Evolutionary conservation across 192 early-diverging fungal genomes (phyloP).

Genomic region (Cetraspora pellucida): DNA sequence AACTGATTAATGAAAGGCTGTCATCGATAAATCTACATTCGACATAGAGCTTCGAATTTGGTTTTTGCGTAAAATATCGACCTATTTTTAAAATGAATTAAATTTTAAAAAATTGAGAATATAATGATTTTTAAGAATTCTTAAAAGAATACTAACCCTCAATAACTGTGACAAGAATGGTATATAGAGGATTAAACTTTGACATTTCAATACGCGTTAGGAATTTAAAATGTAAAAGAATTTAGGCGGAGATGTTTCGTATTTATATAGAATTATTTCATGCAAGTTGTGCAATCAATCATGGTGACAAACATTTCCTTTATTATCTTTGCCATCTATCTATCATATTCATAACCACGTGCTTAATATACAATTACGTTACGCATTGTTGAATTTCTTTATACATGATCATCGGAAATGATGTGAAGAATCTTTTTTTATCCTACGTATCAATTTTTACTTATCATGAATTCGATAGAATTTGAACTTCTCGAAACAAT

Average conservation of each 20-base stretch:
- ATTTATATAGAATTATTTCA: no score
- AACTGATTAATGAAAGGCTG: slow-evolving; percentile 46
- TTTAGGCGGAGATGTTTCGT: no score
- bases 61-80: slow-evolving; percentile 47
- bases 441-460: no score
- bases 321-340: no score
- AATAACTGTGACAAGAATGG: slow-evolving; percentile 45
- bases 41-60: slow-evolving; percentile 41
- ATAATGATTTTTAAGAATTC: not conserved
- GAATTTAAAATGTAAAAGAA: no score
- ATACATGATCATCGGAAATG: no score
- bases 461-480: not conserved
- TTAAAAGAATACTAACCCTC: slow-evolving; percentile 35
- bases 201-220: not conserved
- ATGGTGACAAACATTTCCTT: no score
- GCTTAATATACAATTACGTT: no score
- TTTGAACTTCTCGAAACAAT: slow-evolving; percentile 29
- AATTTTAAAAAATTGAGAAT: not conserved
- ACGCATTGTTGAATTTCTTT: no score
- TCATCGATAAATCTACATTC: slow-evolving; percentile 54
- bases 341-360: no score
- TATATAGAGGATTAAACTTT: slow-evolving; percentile 42
- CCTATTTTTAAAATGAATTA: slow-evolving; percentile 31
- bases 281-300: no score
- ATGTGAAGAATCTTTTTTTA: no score